Conservation (phyloP, 169 alveolate species). For the Cryptosporidium sp. region DNA sequence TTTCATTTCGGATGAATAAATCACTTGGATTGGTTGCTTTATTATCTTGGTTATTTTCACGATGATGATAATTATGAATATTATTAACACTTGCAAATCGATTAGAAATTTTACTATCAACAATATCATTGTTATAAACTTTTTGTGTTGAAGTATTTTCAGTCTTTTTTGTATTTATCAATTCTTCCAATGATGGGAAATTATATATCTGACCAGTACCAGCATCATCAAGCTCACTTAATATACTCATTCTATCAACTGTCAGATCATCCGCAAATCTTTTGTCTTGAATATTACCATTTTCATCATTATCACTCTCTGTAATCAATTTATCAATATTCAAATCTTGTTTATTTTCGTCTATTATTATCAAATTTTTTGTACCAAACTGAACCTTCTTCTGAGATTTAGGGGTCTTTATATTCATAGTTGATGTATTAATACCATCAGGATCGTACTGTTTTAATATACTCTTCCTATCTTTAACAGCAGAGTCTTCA, state of each 20-base stretch:
- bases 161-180: constrained; percentile 5
- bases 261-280: background rate
- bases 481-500: constrained; percentile 40
- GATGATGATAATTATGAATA: background rate
- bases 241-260: constrained; percentile 46
- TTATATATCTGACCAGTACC: constrained; percentile 55
- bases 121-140: background rate
- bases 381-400: constrained; percentile 68
- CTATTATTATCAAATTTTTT: constrained; percentile 53
- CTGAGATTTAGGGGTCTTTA: constrained; percentile 70
- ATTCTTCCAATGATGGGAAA: constrained; percentile 71
- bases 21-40: background rate
- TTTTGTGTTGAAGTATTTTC: background rate
- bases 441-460: constrained; percentile 63
- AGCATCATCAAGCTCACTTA: constrained; percentile 65
- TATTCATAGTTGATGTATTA: constrained; percentile 51
- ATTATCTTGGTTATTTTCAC: background rate
- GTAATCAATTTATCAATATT: background rate
- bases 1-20: background rate
- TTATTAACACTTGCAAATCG: background rate
- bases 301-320: constrained; percentile 9
- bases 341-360: constrained; percentile 31
- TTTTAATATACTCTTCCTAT: constrained; percentile 68
- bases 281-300: background rate
- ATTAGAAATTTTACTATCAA: background rate